Percentiles rank a stretch among this genome's conserved stretches.
phyloP scores from a whole-genome alignment of 345 rosid genomes.

The Hypericum perforatum region DNA sequence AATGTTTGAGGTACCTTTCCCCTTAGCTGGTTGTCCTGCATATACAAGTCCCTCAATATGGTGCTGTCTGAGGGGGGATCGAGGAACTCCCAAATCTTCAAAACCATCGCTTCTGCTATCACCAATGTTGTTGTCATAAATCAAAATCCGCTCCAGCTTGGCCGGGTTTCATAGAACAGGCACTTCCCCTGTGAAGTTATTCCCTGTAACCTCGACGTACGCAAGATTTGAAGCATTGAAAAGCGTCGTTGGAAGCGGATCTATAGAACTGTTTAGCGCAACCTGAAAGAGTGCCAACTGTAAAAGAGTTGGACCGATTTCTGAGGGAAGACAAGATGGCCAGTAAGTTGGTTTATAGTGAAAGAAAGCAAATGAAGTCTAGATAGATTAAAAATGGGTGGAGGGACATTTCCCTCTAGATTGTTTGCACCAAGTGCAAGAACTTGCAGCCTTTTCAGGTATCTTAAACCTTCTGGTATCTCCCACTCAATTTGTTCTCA shows the following conservation, averaged over 20 bases:
- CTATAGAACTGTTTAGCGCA: background rate
- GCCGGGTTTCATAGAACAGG: background rate
- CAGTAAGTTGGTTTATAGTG: background rate
- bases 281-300: background rate
- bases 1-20: conserved; percentile 13
- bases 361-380: background rate
- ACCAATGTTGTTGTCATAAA: background rate
- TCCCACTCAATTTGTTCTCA: background rate
- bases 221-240: background rate
- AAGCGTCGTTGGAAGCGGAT: background rate
- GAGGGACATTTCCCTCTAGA: background rate
- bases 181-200: background rate
- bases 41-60: background rate
- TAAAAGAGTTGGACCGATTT: background rate
- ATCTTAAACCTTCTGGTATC: background rate
- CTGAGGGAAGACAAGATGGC: background rate
- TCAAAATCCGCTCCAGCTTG: background rate
- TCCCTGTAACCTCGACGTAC: background rate
- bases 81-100: conserved; percentile 9
- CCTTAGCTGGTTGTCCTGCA: conserved; percentile 2
- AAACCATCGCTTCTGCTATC: background rate
- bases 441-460: background rate
- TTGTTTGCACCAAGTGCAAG: background rate
- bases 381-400: background rate
- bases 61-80: conserved; percentile 2